phyloP scores from a whole-genome alignment of 805 yeast species.

The Pichia deserticola region DNA sequence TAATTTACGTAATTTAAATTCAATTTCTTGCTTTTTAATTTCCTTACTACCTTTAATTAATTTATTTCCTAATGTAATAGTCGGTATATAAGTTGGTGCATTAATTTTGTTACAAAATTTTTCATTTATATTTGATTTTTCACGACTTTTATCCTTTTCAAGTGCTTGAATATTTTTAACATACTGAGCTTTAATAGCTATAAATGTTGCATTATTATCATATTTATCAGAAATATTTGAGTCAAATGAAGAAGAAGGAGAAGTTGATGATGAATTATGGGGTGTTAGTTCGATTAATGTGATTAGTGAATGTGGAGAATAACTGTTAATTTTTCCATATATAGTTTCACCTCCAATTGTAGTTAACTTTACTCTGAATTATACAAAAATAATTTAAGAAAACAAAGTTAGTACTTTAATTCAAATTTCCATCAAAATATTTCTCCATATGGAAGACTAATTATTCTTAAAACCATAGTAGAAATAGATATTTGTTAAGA shows the following conservation, averaged over 20 bases:
- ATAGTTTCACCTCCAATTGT: conserved; percentile 40
- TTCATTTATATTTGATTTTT: conserved; percentile 14
- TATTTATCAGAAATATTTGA: neutral
- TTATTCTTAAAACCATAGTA: too few relatives aligned
- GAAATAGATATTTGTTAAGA: too few relatives aligned
- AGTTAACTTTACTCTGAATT: conserved; percentile 47
- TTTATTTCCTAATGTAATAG: conserved; percentile 13
- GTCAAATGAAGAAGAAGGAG: neutral
- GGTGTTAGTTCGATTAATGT: conserved; percentile 8
- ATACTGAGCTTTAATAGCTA: conserved; percentile 49
- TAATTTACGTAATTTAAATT: conserved; percentile 18
- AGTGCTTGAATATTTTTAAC: conserved; percentile 42
- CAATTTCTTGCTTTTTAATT: conserved; percentile 16
- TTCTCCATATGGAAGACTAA: too few relatives aligned
- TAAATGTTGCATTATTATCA: conserved; percentile 26
- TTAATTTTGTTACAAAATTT: conserved; percentile 16
- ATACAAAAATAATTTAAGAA: neutral
- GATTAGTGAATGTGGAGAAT: conserved; percentile 42
- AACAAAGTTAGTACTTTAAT: neutral
- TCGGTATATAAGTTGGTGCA: conserved; percentile 17
- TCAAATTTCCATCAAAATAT: too few relatives aligned
- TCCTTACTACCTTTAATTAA: conserved; percentile 14
- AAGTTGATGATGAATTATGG: neutral
- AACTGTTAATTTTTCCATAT: conserved; percentile 59
- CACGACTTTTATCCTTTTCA: conserved; percentile 33